Conservation (phyloP, 1,139 yeast genomes). For the Debaryomyces udenii region DNA sequence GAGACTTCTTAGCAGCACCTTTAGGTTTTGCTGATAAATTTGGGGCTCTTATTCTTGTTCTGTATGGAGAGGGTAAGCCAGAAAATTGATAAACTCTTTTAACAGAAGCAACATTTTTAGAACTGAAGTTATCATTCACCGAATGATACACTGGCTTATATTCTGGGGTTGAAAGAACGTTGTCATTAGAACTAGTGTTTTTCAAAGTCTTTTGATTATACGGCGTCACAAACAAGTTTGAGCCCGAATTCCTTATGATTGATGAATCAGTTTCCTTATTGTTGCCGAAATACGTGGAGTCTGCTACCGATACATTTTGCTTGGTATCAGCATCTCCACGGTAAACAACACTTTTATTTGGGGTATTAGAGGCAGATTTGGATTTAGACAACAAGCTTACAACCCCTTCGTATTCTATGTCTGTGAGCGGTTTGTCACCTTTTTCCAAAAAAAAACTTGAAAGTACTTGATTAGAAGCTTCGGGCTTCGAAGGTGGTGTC, state of each 20-base stretch:
- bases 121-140: slow-evolving; percentile 29
- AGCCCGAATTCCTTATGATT: slow-evolving; percentile 6
- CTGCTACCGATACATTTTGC: slow-evolving; percentile 5
- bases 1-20: slow-evolving; percentile 7
- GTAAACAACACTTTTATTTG: slow-evolving; percentile 10
- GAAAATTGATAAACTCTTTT: slow-evolving; percentile 63
- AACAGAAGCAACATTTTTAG: slow-evolving; percentile 35
- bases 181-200: slow-evolving; percentile 15
- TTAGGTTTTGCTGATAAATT: slow-evolving; percentile 18
- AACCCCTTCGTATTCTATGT: slow-evolving; percentile 84
- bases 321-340: slow-evolving; percentile 7
- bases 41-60: slow-evolving; percentile 50
- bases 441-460: slow-evolving; percentile 74
- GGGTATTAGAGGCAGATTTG: slow-evolving; percentile 15
- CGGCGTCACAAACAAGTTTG: slow-evolving; percentile 21
- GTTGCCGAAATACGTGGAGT: slow-evolving; percentile 6
- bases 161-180: slow-evolving; percentile 40
- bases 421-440: slow-evolving; percentile 75
- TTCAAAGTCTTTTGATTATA: slow-evolving; percentile 26
- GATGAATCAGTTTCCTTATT: slow-evolving; percentile 9
- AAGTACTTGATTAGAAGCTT: slow-evolving; percentile 55
- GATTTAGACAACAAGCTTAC: slow-evolving; percentile 52
- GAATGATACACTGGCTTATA: slow-evolving; percentile 44
- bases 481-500: slow-evolving; percentile 12
- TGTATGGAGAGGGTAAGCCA: slow-evolving; percentile 66